Base-by-base conservation (phyloP, 306 rosid species). In the Glycine latifolia region DNA sequence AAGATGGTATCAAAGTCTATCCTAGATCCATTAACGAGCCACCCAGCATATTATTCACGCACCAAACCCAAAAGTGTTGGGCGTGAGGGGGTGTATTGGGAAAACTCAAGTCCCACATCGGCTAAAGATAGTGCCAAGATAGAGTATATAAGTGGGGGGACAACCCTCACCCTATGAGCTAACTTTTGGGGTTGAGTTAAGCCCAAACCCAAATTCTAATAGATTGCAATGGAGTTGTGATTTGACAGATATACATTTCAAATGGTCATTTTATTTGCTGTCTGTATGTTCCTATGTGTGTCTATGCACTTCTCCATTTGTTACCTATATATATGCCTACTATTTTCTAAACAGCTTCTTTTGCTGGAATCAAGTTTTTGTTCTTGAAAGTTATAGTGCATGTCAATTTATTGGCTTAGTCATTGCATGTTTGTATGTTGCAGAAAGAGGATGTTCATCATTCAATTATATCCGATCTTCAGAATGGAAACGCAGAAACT, bases 371-470 rank as follows among this genome's bases (percentile, higher is more conserved):
- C 47, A 56, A 54, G 12, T 59, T 37, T 54, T 77, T 65, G 52
- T 77, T 50, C 47, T 62, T 13, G 15, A 14, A 71, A 69, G n/a
- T 82, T 78, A 60, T 71, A 7, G 68, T 62, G 60, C 48, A 60
- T 52, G 35, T 56, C 43, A 60, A 26, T 62, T 69, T 66, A 69
- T 86, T 77, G 66, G 70, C 82, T 13, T 81, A 39, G 33, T 84
- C 82, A 83, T 74, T 60, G 47, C 71, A 59, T 69, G 68, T 71
- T 73, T 43, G 60, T 73, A 26, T 48, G 43, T 33, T 82, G 85
- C 97, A 95, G 99, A 95, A 95, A 86, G 99, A 95, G 87, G 97
- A 95, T 83, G 98, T 95, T 58, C 99, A 95, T 87, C 97, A 93
- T 86, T 95, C 99, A 65, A 95, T 95, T 75, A 95, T 95, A 84